These are phyloP conservation scores for Pisolithus albus DNA, from an alignment of 768 basidiomycete species.

Conservation along the genomic window DNA sequence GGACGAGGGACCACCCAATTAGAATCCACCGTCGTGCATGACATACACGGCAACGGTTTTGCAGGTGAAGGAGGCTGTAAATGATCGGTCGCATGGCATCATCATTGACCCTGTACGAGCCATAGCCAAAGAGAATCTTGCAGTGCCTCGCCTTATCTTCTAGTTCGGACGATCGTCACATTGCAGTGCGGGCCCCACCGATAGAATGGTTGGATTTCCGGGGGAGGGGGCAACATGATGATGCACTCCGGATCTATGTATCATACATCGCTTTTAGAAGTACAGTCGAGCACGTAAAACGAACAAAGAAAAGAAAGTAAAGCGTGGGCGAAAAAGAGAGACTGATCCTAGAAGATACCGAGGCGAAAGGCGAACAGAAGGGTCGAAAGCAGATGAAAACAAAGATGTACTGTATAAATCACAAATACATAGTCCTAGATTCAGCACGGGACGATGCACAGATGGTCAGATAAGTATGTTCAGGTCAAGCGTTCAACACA, in stretches of 20 bases:
- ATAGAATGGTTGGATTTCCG: background rate
- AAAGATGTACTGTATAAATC: conserved; percentile 25
- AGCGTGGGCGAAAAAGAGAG: background rate
- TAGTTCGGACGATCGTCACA: background rate
- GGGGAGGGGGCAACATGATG: background rate
- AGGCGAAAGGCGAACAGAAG: conserved; percentile 12
- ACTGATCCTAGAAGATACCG: conserved; percentile 1
- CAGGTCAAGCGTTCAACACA: conserved; percentile 3
- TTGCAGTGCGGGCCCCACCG: background rate
- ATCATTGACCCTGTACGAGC: background rate
- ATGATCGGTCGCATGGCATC: background rate
- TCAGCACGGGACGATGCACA: conserved; percentile 7
- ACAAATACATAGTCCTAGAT: conserved; percentile 22
- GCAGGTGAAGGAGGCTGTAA: background rate
- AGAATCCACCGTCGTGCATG: too few species aligned
- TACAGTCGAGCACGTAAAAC: conserved; percentile 21
- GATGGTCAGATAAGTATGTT: conserved; percentile 2
- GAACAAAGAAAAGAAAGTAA: conserved; percentile 7
- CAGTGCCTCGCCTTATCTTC: background rate
- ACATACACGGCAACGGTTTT: too few species aligned
- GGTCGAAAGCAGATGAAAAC: conserved; percentile 21
- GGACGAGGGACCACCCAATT: too few species aligned
- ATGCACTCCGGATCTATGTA: conserved; percentile 9
- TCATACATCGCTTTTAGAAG: conserved; percentile 19
- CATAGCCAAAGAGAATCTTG: background rate